Evolutionary conservation across 257 asterid species (phyloP).

Genomic region (Solanum clarkiae): DNA sequence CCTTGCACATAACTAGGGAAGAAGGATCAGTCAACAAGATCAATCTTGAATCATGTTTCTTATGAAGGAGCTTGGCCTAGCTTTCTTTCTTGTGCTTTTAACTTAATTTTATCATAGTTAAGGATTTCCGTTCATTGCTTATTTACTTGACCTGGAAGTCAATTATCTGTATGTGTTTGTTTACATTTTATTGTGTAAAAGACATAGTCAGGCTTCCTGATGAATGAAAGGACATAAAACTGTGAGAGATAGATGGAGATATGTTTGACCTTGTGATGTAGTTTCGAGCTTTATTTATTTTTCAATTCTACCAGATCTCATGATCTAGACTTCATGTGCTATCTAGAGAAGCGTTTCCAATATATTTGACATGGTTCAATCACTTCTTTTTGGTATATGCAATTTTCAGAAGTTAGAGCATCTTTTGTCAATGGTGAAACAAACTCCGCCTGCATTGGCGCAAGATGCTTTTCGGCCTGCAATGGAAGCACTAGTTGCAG

Average conservation of each 20-base stretch:
- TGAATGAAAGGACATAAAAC: not conserved
- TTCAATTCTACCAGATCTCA: not conserved
- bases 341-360: not conserved
- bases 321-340: not conserved
- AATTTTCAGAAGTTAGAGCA: constrained; percentile 4
- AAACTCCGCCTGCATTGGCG: not conserved
- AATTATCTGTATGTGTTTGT: not conserved
- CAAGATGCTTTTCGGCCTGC: not conserved
- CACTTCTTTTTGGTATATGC: not conserved
- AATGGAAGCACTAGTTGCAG: constrained; percentile 5
- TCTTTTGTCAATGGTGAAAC: constrained; percentile 3
- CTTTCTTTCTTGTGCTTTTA: not conserved
- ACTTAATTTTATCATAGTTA: not conserved
- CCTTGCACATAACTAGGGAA: not conserved
- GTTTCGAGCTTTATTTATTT: not conserved
- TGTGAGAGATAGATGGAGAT: not conserved
- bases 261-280: not conserved
- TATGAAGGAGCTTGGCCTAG: not conserved
- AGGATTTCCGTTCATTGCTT: not conserved
- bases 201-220: not conserved
- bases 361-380: not conserved
- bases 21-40: not conserved
- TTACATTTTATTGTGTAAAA: not conserved
- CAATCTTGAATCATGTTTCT: not conserved
- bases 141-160: not conserved